Percentiles rank a stretch among this genome's conserved stretches.
Conservation (phyloP, 495 filamentous ascomycete genomes). For the Tetracladium setigerum region DNA sequence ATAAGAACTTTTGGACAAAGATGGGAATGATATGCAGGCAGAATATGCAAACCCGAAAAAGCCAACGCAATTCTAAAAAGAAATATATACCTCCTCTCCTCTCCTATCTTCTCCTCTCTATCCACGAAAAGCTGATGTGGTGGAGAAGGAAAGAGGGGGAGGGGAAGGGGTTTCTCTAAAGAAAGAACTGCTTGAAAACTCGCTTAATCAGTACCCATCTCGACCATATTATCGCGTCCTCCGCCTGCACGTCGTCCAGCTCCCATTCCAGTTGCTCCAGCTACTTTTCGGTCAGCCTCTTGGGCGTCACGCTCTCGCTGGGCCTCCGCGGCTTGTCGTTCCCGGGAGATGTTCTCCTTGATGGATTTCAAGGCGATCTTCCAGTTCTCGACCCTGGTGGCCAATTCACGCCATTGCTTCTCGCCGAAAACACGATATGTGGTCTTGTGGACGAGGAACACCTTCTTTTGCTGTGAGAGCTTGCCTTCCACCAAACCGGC, state of each 20-base stretch:
- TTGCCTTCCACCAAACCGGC: slow-evolving; percentile 92
- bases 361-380: slow-evolving; percentile 69
- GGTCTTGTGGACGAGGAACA: slow-evolving; percentile 89
- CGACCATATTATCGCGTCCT: slow-evolving; percentile 20
- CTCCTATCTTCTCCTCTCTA: no score
- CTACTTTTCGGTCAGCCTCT: slow-evolving; percentile 48
- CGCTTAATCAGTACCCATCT: slow-evolving; percentile 25
- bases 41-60: no score
- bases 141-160: no score
- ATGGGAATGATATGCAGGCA: no score
- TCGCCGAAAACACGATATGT: slow-evolving; percentile 94
- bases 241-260: slow-evolving; percentile 20
- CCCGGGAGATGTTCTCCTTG: slow-evolving; percentile 62
- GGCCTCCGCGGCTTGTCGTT: slow-evolving; percentile 59
- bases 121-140: neutral
- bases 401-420: slow-evolving; percentile 96
- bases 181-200: neutral
- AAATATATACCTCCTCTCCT: no score
- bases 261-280: slow-evolving; percentile 31
- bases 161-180: neutral
- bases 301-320: slow-evolving; percentile 53
- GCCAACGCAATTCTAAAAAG: no score
- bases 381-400: slow-evolving; percentile 83
- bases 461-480: slow-evolving; percentile 79
- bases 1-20: slow-evolving; percentile 5